Base-by-base conservation (phyloP, 148 eudicot genomes). In the Talinum fruticosum region DNA sequence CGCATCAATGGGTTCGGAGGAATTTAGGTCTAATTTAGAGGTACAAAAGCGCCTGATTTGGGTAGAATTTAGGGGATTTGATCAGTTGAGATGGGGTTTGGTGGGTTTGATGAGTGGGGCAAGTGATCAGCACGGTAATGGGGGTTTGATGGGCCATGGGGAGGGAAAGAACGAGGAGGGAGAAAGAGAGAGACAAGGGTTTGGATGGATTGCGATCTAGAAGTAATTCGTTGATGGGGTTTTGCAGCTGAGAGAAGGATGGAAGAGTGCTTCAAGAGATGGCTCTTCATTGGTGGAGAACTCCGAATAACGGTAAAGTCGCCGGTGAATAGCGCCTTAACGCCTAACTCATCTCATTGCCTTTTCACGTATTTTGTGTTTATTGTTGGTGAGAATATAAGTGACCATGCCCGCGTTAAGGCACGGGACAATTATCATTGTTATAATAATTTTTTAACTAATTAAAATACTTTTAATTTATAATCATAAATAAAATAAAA, bases 1-100 rank as follows among this genome's bases (percentile, higher is more conserved):
- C 0, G 97, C 98, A 51, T 93, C 98, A 66, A 93, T 91, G 26
- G 85, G 79, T 18, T 47, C 2, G 37, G 71, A 32, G 28, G 65
- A 34, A 66, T 7, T 66, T 16, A 78, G 30, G 75, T 49, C 26
- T 28, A 69, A 57, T 21, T 80, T 80, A 28, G 41, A 10, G 21
- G 76, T 81, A 29, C 80, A 69, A 30, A 59, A 69, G 10, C 34
- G 72, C 37, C 66, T 51, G 66, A 44, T 71, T 76, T 76, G 73
- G n/a, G 71, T 65, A 61, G 57, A 18, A 32, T 69, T 72, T 1
- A 8, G 49, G 6, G 29, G 54, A 30, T 21, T 51, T 67, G 65
- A 67, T 65, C 44, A 41, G 26, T 75, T 75, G 79, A 47, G 33
- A 26, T 76, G 47, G 73, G 29, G 2, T 38, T 69, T 36, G 10